phyloP scores from a whole-genome alignment of 768 basidiomycete genomes.

The Collybia nuda region DNA sequence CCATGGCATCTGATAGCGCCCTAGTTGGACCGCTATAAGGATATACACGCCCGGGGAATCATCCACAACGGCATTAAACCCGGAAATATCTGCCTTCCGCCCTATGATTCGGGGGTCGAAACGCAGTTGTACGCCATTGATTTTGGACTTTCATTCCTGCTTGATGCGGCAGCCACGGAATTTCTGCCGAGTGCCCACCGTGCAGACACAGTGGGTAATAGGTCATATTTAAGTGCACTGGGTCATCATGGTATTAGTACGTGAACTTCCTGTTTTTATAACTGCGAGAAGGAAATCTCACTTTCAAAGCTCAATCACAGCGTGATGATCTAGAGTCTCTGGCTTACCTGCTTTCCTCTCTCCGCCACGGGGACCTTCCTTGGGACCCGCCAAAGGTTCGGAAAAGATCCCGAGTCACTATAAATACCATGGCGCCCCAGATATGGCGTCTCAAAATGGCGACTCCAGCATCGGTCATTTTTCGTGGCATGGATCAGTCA shows the following conservation, averaged over 20 bases:
- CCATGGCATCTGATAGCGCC: not conserved
- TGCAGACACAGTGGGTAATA: conserved; percentile 24
- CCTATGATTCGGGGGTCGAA: not conserved
- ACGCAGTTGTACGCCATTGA: conserved; percentile 23
- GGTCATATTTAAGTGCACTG: conserved; percentile 27
- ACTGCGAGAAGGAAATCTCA: not conserved
- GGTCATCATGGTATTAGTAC: conserved; percentile 31
- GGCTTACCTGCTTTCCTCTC: conserved; percentile 31
- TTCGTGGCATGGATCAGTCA: conserved; percentile 22
- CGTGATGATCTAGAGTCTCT: conserved; percentile 36
- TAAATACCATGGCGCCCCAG: conserved; percentile 10
- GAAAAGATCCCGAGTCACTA: not conserved
- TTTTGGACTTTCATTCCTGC: conserved; percentile 23
- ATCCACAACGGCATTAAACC: conserved; percentile 33
- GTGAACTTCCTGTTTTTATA: conserved; percentile 1
- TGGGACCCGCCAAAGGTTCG: conserved; percentile 17
- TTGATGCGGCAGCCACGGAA: conserved; percentile 7
- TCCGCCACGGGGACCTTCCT: conserved; percentile 28
- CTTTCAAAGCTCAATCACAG: conserved; percentile 27
- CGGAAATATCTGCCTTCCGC: conserved; percentile 27
- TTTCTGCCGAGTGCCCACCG: conserved; percentile 16
- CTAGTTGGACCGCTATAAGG: conserved; percentile 25
- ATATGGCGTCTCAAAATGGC: conserved; percentile 27
- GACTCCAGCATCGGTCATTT: conserved; percentile 23
- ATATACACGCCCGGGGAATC: conserved; percentile 22